Evolutionary conservation across 225 moss, liverwort and hornwort genomes (phyloP), one percentile per base, ranked within the genome.

Genomic region (Polytrichum commune): DNA sequence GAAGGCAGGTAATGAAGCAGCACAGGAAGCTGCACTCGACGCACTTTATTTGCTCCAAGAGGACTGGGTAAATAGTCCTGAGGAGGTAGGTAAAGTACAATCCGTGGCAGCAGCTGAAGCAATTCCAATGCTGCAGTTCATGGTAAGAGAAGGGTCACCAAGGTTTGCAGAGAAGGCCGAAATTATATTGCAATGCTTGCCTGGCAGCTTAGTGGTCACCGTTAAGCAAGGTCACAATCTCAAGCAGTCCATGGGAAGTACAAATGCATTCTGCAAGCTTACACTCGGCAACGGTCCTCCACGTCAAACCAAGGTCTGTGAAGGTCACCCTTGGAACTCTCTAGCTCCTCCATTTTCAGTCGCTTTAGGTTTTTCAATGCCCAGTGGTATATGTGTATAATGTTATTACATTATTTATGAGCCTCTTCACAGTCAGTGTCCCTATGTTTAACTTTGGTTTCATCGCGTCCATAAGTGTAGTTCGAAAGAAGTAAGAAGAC

Each of bases 231-330:
- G 95, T 25, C 90, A 91, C 73, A 95, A 98, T 72, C 83, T 95
- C 3, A 98, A 98, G 72, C 98, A 93, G 74, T 93, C 98, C 6
- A 95, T 98, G 82, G 98, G 98, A 53, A 93, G 87, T 79, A 95
- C 98, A 27, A 98, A 98, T 78, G 98, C 98, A 29, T 98, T 93
- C 75, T 98, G 98, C 83, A 98, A 95, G 79, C 84, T 98, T 75
- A 98, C 95, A n/a, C 98, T 98, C 63, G 98, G 98, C 56, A 91
- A 79, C 82, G 98, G 98, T 71, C 87, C 98, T 69, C 95, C 98
- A 24, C 86, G 95, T 20, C 95, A 95, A 75, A 98, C 98, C 18
- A 98, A 98, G 98, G 98, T 95, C 19, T 71, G 53, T 72, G 72
- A 29, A 29, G 57, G 9, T 8, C 13, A 7, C 65, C 54, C 58